These are phyloP conservation scores for Corniculantispora saksenae DNA, from an alignment of 2,329 filamentous ascomycete species.

Conservation along the genomic window DNA sequence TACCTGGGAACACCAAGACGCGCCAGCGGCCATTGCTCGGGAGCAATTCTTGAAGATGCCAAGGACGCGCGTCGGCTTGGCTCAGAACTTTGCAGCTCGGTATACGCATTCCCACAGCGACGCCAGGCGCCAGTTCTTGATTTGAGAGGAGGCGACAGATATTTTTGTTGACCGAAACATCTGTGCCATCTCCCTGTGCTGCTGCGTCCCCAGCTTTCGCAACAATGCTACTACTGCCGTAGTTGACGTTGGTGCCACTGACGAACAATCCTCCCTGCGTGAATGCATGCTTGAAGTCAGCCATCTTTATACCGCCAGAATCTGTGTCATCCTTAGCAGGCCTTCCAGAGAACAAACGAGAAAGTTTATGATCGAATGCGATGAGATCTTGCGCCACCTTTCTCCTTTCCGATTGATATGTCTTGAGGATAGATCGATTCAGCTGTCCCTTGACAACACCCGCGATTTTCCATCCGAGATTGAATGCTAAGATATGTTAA, in stretches of 20 bases:
- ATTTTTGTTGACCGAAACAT: slow-evolving; percentile 26
- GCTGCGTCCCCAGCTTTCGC: slow-evolving; percentile 49
- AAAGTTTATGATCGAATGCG: slow-evolving; percentile 60
- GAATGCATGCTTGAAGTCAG: slow-evolving; percentile 63
- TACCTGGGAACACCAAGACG: slow-evolving; percentile 62
- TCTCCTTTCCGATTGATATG: slow-evolving; percentile 55
- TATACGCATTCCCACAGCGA: slow-evolving; percentile 57
- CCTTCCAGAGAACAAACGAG: slow-evolving; percentile 56
- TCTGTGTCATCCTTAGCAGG: slow-evolving; percentile 62
- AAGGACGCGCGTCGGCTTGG: slow-evolving; percentile 56
- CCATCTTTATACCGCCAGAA: slow-evolving; percentile 61
- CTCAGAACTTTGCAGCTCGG: slow-evolving; percentile 60
- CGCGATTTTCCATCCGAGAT: slow-evolving; percentile 59
- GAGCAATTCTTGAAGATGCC: slow-evolving; percentile 59
- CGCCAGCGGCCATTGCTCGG: slow-evolving; percentile 60
- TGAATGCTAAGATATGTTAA: slow-evolving; percentile 38
- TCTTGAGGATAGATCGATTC: slow-evolving; percentile 45
- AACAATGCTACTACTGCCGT: slow-evolving; percentile 56
- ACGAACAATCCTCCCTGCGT: slow-evolving; percentile 61
- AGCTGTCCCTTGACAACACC: slow-evolving; percentile 46
- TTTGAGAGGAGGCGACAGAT: slow-evolving; percentile 23
- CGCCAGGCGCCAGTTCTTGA: slow-evolving; percentile 37
- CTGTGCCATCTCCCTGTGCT: slow-evolving; percentile 49
- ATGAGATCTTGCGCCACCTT: slow-evolving; percentile 67
- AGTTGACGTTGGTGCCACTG: slow-evolving; percentile 59